Percentiles rank a stretch among this genome's conserved stretches.
These are phyloP conservation scores for Plectranthus barbatus DNA, from an alignment of 257 asterid species.

Conservation along the genomic window DNA sequence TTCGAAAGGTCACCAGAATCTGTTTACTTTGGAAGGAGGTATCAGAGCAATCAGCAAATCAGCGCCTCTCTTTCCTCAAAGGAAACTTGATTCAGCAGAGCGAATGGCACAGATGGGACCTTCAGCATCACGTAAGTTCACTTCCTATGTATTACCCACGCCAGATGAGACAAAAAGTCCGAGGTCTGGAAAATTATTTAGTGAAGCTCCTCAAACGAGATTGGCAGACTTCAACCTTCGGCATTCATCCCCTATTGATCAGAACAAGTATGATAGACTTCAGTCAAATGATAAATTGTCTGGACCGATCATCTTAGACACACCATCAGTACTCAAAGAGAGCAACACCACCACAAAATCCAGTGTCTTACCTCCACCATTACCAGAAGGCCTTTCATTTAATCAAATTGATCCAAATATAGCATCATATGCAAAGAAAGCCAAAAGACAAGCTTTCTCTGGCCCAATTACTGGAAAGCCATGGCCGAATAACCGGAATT, in stretches of 20 bases:
- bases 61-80: conserved; percentile 72
- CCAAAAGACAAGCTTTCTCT: conserved; percentile 83
- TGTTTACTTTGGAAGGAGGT: conserved; percentile 42
- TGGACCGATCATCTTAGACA: conserved; percentile 49
- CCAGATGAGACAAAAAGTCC: conserved; percentile 65
- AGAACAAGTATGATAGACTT: conserved; percentile 46
- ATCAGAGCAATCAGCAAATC: conserved; percentile 58
- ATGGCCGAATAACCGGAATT: conserved; percentile 45
- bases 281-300: conserved; percentile 34
- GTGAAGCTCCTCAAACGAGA: conserved; percentile 42
- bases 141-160: conserved; percentile 82
- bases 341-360: conserved; percentile 44
- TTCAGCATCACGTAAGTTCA: conserved; percentile 58
- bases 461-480: conserved; percentile 77
- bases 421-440: conserved; percentile 59
- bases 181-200: conserved; percentile 31
- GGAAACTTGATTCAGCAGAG: conserved; percentile 49
- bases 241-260: conserved; percentile 70
- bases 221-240: conserved; percentile 33
- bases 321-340: conserved; percentile 60
- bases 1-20: conserved; percentile 27
- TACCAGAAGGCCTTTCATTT: conserved; percentile 42
- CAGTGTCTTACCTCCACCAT: conserved; percentile 40
- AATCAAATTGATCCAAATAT: conserved; percentile 38
- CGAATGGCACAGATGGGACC: conserved; percentile 41